Percentiles rank a stretch among this genome's conserved stretches.
Conservation (phyloP, 2,329 filamentous ascomycete genomes). For the Mycosphaerella arachidis region DNA sequence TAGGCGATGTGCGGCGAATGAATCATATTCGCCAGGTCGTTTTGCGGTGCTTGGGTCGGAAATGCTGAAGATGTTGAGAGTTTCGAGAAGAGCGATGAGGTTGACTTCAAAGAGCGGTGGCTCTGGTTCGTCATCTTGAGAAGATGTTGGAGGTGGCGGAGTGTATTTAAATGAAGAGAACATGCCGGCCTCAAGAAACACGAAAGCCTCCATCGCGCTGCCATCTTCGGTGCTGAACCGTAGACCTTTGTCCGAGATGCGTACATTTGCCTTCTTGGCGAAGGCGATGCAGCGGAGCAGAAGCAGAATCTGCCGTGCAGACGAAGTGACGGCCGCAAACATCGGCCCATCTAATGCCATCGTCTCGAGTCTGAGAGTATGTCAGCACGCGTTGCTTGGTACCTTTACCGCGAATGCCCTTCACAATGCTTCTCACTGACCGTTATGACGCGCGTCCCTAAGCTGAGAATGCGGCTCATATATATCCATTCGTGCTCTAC, state of each 20-base stretch:
- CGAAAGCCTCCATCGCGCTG: constrained; percentile 81
- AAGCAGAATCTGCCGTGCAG: constrained; percentile 68
- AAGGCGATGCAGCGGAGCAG: constrained; percentile 61
- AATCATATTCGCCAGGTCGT: constrained; percentile 35
- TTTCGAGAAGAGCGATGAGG: constrained; percentile 81
- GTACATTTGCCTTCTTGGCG: constrained; percentile 58
- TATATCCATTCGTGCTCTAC: background rate
- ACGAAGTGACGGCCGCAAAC: constrained; percentile 72
- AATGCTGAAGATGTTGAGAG: constrained; percentile 88
- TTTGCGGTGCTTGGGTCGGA: constrained; percentile 38
- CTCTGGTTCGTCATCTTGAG: constrained; percentile 37
- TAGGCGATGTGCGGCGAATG: constrained; percentile 36
- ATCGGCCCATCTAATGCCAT: constrained; percentile 48
- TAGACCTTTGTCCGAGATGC: constrained; percentile 79
- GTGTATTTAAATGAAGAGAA: constrained; percentile 82
- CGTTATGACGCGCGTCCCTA: background rate
- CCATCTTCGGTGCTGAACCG: constrained; percentile 85
- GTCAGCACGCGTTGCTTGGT: background rate
- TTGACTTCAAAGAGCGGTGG: constrained; percentile 80
- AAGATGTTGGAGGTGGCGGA: constrained; percentile 38
- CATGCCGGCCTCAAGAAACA: constrained; percentile 80
- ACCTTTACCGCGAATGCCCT: background rate
- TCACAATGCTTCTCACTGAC: background rate
- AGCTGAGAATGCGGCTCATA: background rate
- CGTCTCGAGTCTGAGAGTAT: constrained; percentile 5